Evolutionary conservation across 164 flowering plant species (phyloP).

Genomic region (Liquidambar formosana): DNA sequence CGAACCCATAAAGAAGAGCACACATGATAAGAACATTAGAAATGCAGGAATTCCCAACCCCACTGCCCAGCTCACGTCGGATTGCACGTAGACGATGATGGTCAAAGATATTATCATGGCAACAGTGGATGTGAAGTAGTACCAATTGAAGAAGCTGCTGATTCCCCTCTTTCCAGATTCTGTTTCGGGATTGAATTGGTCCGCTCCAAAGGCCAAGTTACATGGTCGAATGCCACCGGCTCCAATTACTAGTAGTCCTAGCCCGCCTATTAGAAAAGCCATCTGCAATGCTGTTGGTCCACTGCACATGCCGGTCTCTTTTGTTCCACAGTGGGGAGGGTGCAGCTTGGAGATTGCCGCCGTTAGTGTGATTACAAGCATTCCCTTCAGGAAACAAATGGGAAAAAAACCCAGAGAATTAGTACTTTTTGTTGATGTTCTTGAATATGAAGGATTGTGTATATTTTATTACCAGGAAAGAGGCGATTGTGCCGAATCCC

Average conservation of each 20-base stretch:
- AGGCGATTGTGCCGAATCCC: not conserved
- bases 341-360: constrained; percentile 51
- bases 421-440: too few relatives aligned
- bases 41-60: constrained; percentile 53
- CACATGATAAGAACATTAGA: constrained; percentile 51
- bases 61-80: constrained; percentile 50
- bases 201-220: constrained; percentile 68
- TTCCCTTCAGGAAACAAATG: constrained; percentile 33
- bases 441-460: too few relatives aligned
- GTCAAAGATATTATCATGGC: constrained; percentile 58
- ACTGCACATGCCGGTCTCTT: constrained; percentile 20
- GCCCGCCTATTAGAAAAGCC: constrained; percentile 36
- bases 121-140: constrained; percentile 63
- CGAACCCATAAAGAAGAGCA: constrained; percentile 46
- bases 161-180: constrained; percentile 58
- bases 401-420: too few relatives aligned
- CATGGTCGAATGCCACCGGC: constrained; percentile 16
- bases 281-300: constrained; percentile 46
- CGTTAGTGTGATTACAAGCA: constrained; percentile 51
- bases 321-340: constrained; percentile 39
- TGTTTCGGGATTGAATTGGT: constrained; percentile 59
- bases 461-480: not conserved
- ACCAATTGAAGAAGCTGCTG: constrained; percentile 79
- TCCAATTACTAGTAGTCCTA: constrained; percentile 21
- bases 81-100: constrained; percentile 57